A percentile compares a stretch with the other conserved stretches of the same genome.
Conservation (phyloP, 2,329 filamentous ascomycete genomes). For the Penicillium sp. region DNA sequence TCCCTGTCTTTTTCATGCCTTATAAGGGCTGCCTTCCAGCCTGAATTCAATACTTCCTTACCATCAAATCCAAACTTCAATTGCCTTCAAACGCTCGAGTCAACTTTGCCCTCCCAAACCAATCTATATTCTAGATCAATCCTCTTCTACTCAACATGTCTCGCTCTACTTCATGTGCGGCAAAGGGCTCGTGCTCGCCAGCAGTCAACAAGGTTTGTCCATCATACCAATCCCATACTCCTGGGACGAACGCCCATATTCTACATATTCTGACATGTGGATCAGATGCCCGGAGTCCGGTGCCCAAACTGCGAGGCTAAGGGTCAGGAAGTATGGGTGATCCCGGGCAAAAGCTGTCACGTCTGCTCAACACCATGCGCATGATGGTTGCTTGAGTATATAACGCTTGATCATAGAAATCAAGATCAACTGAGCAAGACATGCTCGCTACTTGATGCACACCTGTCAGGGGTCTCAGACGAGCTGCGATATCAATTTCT, state of each 20-base stretch:
- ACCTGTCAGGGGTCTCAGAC: not conserved
- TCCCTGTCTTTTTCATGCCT: not conserved
- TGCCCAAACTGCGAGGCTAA: constrained; percentile 40
- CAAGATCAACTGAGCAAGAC: not conserved
- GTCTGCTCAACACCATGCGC: constrained; percentile 40
- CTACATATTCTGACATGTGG: not conserved
- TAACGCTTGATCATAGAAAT: not conserved
- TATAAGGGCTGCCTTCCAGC: constrained; percentile 8
- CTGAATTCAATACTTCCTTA: not conserved
- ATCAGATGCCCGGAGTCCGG: constrained; percentile 47
- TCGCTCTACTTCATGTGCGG: constrained; percentile 6
- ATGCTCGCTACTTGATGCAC: not conserved
- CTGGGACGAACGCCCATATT: not conserved
- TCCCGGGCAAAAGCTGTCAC: constrained; percentile 49
- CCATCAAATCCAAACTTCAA: not conserved
- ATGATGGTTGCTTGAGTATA: constrained; percentile 1
- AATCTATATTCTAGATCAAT: not conserved
- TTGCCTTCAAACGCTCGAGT: not conserved
- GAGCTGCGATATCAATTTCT: not conserved
- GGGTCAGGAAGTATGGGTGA: constrained; percentile 46
- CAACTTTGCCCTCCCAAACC: not conserved
- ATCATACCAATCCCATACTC: not conserved
- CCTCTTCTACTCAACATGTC: constrained; percentile 7
- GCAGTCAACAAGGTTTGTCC: constrained; percentile 18
- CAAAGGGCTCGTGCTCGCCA: constrained; percentile 6